A percentile compares a stretch with the other conserved stretches of the same genome.
These are phyloP conservation scores for Trichoderma aggressivum DNA, from an alignment of 2,329 filamentous ascomycete genomes.

Conservation along the genomic window DNA sequence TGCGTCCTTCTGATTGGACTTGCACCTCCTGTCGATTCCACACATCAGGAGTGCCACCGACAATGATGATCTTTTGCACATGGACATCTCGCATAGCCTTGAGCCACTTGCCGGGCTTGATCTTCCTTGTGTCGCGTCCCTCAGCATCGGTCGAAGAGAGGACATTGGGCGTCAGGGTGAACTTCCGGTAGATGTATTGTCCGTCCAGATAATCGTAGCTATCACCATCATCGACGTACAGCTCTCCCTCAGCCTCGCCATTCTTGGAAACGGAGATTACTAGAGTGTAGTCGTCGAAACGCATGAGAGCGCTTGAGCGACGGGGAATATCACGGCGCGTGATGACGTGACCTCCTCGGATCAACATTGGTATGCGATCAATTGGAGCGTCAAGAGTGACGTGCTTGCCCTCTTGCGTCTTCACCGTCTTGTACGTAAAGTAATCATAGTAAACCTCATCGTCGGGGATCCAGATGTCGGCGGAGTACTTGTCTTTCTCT, in stretches of 20 bases:
- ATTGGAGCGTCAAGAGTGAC: constrained; percentile 73
- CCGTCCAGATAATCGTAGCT: constrained; percentile 83
- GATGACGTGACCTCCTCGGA: constrained; percentile 91
- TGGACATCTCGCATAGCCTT: constrained; percentile 74
- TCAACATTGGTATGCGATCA: constrained; percentile 82
- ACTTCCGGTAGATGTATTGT: constrained; percentile 82
- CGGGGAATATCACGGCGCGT: constrained; percentile 85
- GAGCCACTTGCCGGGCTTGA: constrained; percentile 64
- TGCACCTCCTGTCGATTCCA: constrained; percentile 66
- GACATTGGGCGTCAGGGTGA: constrained; percentile 59
- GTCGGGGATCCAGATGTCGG: constrained; percentile 84
- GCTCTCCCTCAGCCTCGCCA: constrained; percentile 65
- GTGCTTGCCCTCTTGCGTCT: constrained; percentile 64
- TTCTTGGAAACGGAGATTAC: constrained; percentile 66
- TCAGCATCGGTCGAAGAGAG: constrained; percentile 70
- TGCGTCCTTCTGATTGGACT: constrained; percentile 52
- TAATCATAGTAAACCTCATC: constrained; percentile 93
- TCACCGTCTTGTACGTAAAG: constrained; percentile 76
- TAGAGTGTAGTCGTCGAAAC: constrained; percentile 90
- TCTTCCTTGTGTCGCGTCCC: constrained; percentile 50
- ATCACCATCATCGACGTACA: constrained; percentile 94
- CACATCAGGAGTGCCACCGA: constrained; percentile 70
- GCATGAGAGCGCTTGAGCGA: constrained; percentile 84
- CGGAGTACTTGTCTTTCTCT: constrained; percentile 66
- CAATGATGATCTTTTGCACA: constrained; percentile 80